These are phyloP conservation scores for Neurospora tetraspora DNA, from an alignment of 495 filamentous ascomycete genomes.

Conservation along the genomic window DNA sequence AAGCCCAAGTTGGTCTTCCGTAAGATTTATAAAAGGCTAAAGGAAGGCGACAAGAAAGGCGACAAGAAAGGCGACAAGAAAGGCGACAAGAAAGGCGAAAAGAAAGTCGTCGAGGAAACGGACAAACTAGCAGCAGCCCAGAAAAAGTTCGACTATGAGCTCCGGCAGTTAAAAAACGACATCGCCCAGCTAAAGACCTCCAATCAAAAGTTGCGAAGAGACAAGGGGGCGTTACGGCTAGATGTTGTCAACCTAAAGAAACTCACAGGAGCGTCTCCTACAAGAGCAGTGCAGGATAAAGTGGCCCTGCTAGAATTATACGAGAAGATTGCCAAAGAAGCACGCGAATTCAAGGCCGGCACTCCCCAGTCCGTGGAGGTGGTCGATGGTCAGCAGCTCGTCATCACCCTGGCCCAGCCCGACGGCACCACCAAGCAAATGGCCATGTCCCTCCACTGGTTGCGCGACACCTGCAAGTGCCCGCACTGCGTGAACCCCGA, in stretches of 20 bases:
- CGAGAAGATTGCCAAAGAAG: background rate
- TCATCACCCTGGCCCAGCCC: background rate
- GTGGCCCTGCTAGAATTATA: background rate
- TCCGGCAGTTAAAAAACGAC: background rate
- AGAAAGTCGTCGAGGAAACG: background rate
- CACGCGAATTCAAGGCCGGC: background rate
- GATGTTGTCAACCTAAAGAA: background rate
- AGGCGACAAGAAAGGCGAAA: background rate
- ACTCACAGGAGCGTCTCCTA: background rate
- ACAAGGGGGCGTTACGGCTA: background rate
- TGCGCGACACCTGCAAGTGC: slow-evolving; percentile 74
- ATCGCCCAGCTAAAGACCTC: background rate
- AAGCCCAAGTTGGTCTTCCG: background rate
- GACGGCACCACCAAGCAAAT: background rate
- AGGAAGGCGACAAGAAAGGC: background rate
- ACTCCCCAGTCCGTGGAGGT: background rate
- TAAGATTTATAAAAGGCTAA: background rate
- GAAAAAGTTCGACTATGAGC: background rate
- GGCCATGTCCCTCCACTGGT: slow-evolving; percentile 31
- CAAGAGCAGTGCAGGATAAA: background rate
- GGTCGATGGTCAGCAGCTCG: background rate
- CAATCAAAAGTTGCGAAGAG: background rate
- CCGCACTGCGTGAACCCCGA: slow-evolving; percentile 60
- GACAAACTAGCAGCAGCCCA: background rate
- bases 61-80: background rate